Evolutionary conservation across 768 basidiomycete genomes (phyloP).

Genomic region (Leccinum uliginosum): DNA sequence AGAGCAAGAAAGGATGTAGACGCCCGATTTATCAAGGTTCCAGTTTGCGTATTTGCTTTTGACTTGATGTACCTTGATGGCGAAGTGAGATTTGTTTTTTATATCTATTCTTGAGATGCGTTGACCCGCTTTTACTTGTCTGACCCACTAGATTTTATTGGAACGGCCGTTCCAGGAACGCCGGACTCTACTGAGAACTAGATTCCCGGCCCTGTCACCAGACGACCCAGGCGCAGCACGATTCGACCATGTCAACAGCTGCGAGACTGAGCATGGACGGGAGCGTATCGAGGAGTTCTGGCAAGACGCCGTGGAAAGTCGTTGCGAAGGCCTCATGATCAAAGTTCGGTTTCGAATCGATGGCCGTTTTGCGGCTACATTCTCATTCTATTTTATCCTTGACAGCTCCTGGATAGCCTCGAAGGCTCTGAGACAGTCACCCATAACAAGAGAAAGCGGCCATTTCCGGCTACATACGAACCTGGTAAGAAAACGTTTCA

Average conservation of each 20-base stretch:
- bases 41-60: conserved; percentile 83
- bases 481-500: conserved; percentile 40
- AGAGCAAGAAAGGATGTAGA: conserved; percentile 81
- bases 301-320: conserved; percentile 65
- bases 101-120: background rate
- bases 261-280: conserved; percentile 58
- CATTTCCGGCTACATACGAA: conserved; percentile 82
- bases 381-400: conserved; percentile 7
- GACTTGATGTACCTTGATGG: conserved; percentile 86
- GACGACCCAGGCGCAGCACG: conserved; percentile 47
- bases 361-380: background rate
- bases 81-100: conserved; percentile 46
- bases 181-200: conserved; percentile 54
- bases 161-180: conserved; percentile 66
- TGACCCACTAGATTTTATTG: conserved; percentile 53
- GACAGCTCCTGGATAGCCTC: conserved; percentile 62
- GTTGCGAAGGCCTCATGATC: conserved; percentile 92
- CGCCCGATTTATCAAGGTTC: conserved; percentile 66
- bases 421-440: conserved; percentile 33
- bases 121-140: background rate
- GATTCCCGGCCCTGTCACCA: conserved; percentile 54
- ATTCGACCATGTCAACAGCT: conserved; percentile 71
- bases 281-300: conserved; percentile 73
- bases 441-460: conserved; percentile 49
- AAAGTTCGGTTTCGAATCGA: conserved; percentile 47